A percentile compares a stretch with the other conserved stretches of the same genome.
These are phyloP conservation scores for Trichoderma breve DNA, from an alignment of 2,329 filamentous ascomycete genomes.

Conservation along the genomic window DNA sequence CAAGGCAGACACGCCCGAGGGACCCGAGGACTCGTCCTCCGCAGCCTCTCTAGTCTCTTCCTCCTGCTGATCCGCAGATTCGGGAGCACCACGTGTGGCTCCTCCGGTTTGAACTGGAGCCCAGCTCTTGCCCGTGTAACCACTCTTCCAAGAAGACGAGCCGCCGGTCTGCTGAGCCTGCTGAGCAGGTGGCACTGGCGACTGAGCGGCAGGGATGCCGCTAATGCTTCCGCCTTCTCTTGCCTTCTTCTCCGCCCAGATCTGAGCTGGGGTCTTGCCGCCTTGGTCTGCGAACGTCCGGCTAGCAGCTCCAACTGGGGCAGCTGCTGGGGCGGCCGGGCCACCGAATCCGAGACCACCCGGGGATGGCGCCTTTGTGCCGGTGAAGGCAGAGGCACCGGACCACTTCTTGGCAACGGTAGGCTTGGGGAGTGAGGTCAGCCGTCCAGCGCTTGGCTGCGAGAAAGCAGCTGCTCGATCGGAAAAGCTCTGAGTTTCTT, in stretches of 20 bases:
- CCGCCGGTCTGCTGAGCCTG: conserved; percentile 74
- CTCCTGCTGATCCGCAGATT: conserved; percentile 54
- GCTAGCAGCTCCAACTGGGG: conserved; percentile 75
- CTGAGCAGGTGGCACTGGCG: conserved; percentile 55
- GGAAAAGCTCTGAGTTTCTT: conserved; percentile 58
- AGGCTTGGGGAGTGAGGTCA: conserved; percentile 88
- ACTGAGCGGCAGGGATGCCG: conserved; percentile 43
- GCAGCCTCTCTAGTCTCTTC: conserved; percentile 50
- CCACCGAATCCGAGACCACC: conserved; percentile 64
- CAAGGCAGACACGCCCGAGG: conserved; percentile 69
- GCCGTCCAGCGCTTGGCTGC: conserved; percentile 63
- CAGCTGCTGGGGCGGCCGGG: conserved; percentile 50
- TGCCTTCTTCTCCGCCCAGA: conserved; percentile 98
- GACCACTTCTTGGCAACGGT: conserved; percentile 91
- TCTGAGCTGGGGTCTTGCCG: conserved; percentile 92
- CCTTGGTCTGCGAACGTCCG: conserved; percentile 92
- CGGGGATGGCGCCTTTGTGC: conserved; percentile 86
- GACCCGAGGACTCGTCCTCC: conserved; percentile 53
- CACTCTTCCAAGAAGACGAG: conserved; percentile 84
- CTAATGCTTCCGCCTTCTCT: conserved; percentile 57
- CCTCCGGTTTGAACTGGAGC: conserved; percentile 71
- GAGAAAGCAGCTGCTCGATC: conserved; percentile 75
- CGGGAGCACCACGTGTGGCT: conserved; percentile 54
- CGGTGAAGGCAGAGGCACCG: conserved; percentile 67
- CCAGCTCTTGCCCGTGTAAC: conserved; percentile 88